phyloP scores from a whole-genome alignment of 2,329 filamentous ascomycete genomes.

The Pseudogymnoascus sp. region DNA sequence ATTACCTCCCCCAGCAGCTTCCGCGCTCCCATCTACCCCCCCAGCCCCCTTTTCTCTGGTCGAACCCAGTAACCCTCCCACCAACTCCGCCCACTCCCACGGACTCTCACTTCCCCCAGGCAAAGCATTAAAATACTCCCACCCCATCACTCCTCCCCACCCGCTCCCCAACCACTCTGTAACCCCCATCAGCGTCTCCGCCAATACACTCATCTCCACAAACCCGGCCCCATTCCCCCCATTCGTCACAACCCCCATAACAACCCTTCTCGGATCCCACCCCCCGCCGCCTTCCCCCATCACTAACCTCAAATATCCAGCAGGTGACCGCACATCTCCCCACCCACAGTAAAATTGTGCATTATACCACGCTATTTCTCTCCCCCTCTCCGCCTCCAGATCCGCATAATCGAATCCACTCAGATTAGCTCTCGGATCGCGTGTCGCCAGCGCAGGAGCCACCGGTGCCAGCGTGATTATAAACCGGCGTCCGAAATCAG shows the following conservation, averaged over 20 bases:
- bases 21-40: not conserved
- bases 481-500: conserved; percentile 62
- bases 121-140: conserved; percentile 86
- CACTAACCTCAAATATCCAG: conserved; percentile 45
- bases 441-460: conserved; percentile 59
- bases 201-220: conserved; percentile 51
- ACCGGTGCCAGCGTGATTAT: conserved; percentile 77
- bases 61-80: conserved; percentile 34
- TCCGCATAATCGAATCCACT: conserved; percentile 75
- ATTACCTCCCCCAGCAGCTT: conserved; percentile 8
- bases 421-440: conserved; percentile 53
- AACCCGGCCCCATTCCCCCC: conserved; percentile 63
- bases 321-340: conserved; percentile 34
- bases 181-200: conserved; percentile 48
- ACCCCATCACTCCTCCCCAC: conserved; percentile 87
- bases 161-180: conserved; percentile 44
- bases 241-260: conserved; percentile 75
- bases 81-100: conserved; percentile 69
- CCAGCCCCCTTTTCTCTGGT: not conserved
- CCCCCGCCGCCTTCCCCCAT: conserved; percentile 39
- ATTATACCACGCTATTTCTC: conserved; percentile 76
- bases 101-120: conserved; percentile 55
- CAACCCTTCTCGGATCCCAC: conserved; percentile 65
- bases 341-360: conserved; percentile 90
- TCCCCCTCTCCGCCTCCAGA: conserved; percentile 59